phyloP scores from a whole-genome alignment of 2,329 filamentous ascomycete species.

The Phyllosticta ampelicida region DNA sequence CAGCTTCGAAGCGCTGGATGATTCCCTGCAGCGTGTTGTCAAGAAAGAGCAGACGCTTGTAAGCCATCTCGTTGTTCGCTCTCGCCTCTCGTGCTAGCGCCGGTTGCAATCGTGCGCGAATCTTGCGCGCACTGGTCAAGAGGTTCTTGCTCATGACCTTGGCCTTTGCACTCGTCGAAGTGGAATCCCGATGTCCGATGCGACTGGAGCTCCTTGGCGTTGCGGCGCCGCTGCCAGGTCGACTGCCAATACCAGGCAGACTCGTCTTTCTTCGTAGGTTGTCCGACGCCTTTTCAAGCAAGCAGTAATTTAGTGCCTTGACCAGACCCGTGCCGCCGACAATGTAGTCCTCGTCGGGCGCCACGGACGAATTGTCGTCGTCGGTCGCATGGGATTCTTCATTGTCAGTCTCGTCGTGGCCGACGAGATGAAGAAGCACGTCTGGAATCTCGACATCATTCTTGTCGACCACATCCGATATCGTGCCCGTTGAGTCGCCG shows the following conservation, averaged over 20 bases:
- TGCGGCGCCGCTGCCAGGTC: slow-evolving; percentile 40
- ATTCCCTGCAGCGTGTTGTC: slow-evolving; percentile 82
- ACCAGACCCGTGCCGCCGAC: slow-evolving; percentile 92
- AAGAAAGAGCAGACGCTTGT: slow-evolving; percentile 75
- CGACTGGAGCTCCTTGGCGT: slow-evolving; percentile 37
- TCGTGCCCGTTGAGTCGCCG: slow-evolving; percentile 32
- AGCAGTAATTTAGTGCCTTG: slow-evolving; percentile 81
- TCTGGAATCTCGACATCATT: slow-evolving; percentile 56
- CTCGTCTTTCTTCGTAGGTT: slow-evolving; percentile 23
- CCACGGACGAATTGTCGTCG: slow-evolving; percentile 47
- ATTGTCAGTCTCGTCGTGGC: slow-evolving; percentile 39
- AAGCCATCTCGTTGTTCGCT: slow-evolving; percentile 60
- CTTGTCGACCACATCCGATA: slow-evolving; percentile 21
- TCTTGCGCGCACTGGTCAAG: slow-evolving; percentile 78
- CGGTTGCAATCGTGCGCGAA: slow-evolving; percentile 70
- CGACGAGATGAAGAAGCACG: slow-evolving; percentile 77
- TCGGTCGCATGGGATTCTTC: slow-evolving; percentile 42
- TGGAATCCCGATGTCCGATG: slow-evolving; percentile 13
- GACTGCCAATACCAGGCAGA: slow-evolving; percentile 14
- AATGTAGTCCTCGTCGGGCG: slow-evolving; percentile 87
- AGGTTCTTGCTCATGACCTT: slow-evolving; percentile 92
- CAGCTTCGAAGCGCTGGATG: slow-evolving; percentile 90
- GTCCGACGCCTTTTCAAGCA: slow-evolving; percentile 65
- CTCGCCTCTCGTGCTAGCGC: slow-evolving; percentile 66
- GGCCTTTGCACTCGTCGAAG: slow-evolving; percentile 49